Evolutionary conservation across 768 basidiomycete genomes (phyloP).

Genomic region (Antrodiella citrinella): DNA sequence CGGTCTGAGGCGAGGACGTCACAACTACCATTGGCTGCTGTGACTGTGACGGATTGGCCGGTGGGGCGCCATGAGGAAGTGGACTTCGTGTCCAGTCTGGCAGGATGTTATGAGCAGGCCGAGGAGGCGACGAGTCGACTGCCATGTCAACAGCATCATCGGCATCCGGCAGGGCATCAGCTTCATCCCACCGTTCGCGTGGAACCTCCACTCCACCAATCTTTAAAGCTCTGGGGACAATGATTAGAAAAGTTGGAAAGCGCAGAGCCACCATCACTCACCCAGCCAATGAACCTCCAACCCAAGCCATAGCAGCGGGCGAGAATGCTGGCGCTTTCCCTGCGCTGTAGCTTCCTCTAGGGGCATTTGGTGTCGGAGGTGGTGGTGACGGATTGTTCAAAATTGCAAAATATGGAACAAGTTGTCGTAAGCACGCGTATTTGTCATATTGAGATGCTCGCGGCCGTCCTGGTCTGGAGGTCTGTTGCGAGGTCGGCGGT

Average conservation of each 20-base stretch:
- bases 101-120: slow-evolving; percentile 35
- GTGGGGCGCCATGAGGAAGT: slow-evolving; percentile 56
- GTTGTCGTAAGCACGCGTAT: slow-evolving; percentile 63
- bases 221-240: slow-evolving; percentile 59
- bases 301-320: slow-evolving; percentile 78
- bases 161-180: slow-evolving; percentile 29
- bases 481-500: slow-evolving; percentile 25
- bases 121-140: slow-evolving; percentile 19
- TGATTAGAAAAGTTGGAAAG: not conserved
- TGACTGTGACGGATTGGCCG: slow-evolving; percentile 27
- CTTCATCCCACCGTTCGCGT: slow-evolving; percentile 84
- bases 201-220: slow-evolving; percentile 77
- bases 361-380: slow-evolving; percentile 33
- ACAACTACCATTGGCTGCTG: slow-evolving; percentile 7
- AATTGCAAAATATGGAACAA: slow-evolving; percentile 69
- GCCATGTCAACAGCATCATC: slow-evolving; percentile 31
- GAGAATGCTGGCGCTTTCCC: slow-evolving; percentile 87
- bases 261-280: slow-evolving; percentile 29
- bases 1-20: slow-evolving; percentile 16
- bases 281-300: slow-evolving; percentile 92
- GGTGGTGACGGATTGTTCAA: slow-evolving; percentile 75
- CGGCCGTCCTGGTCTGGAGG: slow-evolving; percentile 21
- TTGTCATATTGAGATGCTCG: slow-evolving; percentile 57
- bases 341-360: slow-evolving; percentile 51
- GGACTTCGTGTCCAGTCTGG: slow-evolving; percentile 79